phyloP scores from a whole-genome alignment of 1,139 yeast species.

The Kluyveromyces marxianus region DNA sequence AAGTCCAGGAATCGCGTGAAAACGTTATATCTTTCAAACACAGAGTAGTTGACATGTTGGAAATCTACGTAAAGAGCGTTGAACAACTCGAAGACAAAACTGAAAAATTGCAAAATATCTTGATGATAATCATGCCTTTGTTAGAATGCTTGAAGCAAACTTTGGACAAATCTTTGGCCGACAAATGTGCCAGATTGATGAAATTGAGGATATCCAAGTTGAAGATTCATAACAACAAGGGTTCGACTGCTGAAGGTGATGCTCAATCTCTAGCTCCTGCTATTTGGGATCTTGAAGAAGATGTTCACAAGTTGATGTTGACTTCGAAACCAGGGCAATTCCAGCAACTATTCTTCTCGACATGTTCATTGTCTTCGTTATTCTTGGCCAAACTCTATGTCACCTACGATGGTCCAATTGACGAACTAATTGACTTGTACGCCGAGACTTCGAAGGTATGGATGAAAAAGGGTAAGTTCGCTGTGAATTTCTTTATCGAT shows the following conservation, averaged over 20 bases:
- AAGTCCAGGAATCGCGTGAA: constrained; percentile 68
- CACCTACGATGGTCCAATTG: not conserved
- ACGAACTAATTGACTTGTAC: constrained; percentile 43
- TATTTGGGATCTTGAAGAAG: constrained; percentile 12
- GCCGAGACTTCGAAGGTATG: constrained; percentile 48
- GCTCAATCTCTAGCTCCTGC: constrained; percentile 13
- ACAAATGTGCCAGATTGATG: constrained; percentile 66
- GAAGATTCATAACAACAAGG: constrained; percentile 16
- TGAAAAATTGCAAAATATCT: constrained; percentile 15
- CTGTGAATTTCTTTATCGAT: constrained; percentile 63
- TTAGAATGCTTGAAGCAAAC: constrained; percentile 58
- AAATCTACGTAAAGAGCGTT: constrained; percentile 42
- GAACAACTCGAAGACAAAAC: constrained; percentile 14
- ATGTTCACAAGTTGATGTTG: constrained; percentile 28
- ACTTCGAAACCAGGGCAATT: constrained; percentile 28
- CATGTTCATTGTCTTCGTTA: constrained; percentile 36
- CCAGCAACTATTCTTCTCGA: constrained; percentile 18
- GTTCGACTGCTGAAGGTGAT: constrained; percentile 13
- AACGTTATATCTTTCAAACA: constrained; percentile 74
- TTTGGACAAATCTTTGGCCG: constrained; percentile 59
- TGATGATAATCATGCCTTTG: constrained; percentile 51
- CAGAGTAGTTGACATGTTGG: constrained; percentile 70
- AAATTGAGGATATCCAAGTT: constrained; percentile 57
- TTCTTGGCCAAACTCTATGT: constrained; percentile 36
- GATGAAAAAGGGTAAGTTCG: constrained; percentile 49